These are phyloP conservation scores for Lodderomyces pseudojiufengensis DNA, from an alignment of 1,139 yeast genomes.

Conservation along the genomic window DNA sequence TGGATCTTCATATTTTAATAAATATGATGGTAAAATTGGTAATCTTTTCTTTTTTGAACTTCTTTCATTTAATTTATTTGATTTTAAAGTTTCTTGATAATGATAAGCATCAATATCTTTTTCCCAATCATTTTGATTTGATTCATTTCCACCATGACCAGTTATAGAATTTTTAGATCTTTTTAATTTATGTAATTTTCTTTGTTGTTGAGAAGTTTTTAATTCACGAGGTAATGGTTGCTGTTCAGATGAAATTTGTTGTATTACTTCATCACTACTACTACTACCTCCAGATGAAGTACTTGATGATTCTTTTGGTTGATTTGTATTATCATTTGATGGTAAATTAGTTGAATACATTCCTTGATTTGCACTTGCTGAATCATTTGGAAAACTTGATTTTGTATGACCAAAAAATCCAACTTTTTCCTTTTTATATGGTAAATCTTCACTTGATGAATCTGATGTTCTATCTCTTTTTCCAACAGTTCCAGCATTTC, in stretches of 20 bases:
- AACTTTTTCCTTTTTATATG: slow-evolving; percentile 10
- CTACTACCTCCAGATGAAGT: slow-evolving; percentile 9
- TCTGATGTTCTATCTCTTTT: slow-evolving; percentile 11
- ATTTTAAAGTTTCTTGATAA: slow-evolving; percentile 9
- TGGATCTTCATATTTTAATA: slow-evolving; percentile 23
- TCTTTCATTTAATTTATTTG: slow-evolving; percentile 19
- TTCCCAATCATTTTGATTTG: slow-evolving; percentile 11
- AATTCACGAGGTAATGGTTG: slow-evolving; percentile 7
- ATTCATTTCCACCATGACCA: background rate
- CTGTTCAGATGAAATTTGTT: slow-evolving; percentile 4
- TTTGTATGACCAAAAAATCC: slow-evolving; percentile 12
- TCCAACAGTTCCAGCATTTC: background rate
- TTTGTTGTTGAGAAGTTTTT: background rate
- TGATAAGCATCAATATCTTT: slow-evolving; percentile 9
- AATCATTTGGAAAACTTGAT: slow-evolving; percentile 11
- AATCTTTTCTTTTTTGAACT: slow-evolving; percentile 26
- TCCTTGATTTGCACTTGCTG: slow-evolving; percentile 11
- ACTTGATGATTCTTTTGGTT: slow-evolving; percentile 8
- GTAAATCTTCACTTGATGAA: slow-evolving; percentile 11
- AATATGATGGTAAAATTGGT: slow-evolving; percentile 20
- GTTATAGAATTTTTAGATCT: slow-evolving; percentile 3
- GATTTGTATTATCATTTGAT: slow-evolving; percentile 3
- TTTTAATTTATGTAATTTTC: slow-evolving; percentile 7
- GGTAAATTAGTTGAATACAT: slow-evolving; percentile 10
- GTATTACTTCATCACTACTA: slow-evolving; percentile 9